These are phyloP conservation scores for Geotrichum armillariae DNA, from an alignment of 1,139 yeast species.

Conservation along the genomic window DNA sequence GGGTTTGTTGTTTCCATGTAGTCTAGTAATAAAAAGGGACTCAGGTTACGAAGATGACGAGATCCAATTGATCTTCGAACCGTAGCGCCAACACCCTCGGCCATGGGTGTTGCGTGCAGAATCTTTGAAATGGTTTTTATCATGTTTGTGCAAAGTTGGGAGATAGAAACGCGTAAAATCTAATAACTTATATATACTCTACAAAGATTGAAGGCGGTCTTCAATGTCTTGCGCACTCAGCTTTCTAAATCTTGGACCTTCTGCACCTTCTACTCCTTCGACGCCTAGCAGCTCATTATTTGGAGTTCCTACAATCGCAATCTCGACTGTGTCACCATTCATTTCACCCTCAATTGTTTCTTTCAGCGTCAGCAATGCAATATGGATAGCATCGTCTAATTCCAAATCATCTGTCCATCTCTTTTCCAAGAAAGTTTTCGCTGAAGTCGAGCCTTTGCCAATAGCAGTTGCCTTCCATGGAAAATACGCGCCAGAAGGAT, in stretches of 20 bases:
- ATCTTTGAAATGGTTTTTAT: constrained; percentile 56
- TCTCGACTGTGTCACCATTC: constrained; percentile 94
- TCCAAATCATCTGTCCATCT: constrained; percentile 98
- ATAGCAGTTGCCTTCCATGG: constrained; percentile 99
- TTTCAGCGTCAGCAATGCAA: constrained; percentile 88
- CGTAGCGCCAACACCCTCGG: constrained; percentile 86
- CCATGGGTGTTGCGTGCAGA: constrained; percentile 63
- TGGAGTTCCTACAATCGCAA: constrained; percentile 82
- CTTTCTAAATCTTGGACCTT: constrained; percentile 87
- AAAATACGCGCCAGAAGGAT: constrained; percentile 96
- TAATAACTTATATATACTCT: constrained; percentile 23
- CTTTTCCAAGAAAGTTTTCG: constrained; percentile 95
- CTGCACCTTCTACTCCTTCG: constrained; percentile 70
- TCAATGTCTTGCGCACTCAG: constrained; percentile 87
- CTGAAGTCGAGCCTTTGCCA: constrained; percentile 91
- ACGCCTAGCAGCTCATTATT: constrained; percentile 81
- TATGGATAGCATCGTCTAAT: constrained; percentile 96
- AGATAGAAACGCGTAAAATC: neutral
- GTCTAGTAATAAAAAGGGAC: constrained; percentile 78
- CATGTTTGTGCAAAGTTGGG: neutral
- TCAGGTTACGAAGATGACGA: constrained; percentile 60
- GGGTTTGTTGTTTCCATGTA: constrained; percentile 62
- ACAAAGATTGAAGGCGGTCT: constrained; percentile 91
- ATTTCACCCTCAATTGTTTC: constrained; percentile 98
- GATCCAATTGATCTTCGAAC: constrained; percentile 80